Conservation (phyloP, 106 monocot genomes). For the Dendrobium huoshanense region DNA sequence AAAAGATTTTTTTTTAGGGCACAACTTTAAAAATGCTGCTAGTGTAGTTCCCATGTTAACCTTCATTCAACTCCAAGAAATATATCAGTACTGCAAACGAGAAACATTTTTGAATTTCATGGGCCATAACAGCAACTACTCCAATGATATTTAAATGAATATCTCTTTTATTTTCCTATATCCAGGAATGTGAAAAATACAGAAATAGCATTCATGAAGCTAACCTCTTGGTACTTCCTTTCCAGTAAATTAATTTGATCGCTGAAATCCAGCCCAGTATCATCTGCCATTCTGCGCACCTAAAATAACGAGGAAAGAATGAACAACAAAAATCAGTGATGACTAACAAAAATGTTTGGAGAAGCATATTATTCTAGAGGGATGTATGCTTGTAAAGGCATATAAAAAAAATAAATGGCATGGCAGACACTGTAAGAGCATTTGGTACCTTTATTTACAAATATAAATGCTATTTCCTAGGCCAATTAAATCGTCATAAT, state of each 20-base stretch:
- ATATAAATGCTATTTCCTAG: background rate
- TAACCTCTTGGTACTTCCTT: conserved; percentile 77
- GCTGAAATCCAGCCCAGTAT: conserved; percentile 79
- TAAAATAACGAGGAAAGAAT: conserved; percentile 20
- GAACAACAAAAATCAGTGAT: background rate
- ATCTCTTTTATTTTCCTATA: background rate
- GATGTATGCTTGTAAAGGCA: background rate
- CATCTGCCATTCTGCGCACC: conserved; percentile 80
- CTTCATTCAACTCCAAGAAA: background rate
- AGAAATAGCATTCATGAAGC: background rate
- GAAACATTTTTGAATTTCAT: background rate
- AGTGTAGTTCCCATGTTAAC: no score
- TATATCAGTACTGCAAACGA: background rate
- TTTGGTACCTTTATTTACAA: background rate
- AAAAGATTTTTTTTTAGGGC: no score
- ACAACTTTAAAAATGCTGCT: no score
- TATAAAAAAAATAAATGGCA: background rate
- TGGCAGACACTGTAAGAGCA: background rate
- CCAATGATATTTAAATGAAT: background rate
- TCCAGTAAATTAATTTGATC: conserved; percentile 73
- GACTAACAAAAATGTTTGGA: background rate
- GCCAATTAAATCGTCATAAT: conserved; percentile 1
- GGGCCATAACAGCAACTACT: background rate
- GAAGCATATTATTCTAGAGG: background rate
- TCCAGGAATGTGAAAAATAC: background rate